Percentiles rank a stretch among this genome's conserved stretches.
Conservation (phyloP, 192 early-diverging fungal species). For the Ambispora gerdemannii region DNA sequence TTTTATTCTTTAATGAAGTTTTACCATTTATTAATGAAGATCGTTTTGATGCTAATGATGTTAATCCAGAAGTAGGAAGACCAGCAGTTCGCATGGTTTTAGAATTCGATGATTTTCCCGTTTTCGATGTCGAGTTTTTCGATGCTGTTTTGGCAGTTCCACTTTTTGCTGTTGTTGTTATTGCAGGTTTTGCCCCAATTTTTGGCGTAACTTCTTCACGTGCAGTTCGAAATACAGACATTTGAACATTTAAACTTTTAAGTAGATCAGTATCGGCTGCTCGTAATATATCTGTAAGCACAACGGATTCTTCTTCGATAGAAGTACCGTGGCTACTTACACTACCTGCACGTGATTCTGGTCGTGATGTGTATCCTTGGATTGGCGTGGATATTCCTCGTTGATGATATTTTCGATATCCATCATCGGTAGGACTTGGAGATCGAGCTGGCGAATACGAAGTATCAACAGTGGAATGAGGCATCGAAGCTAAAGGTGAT, state of each 20-base stretch:
- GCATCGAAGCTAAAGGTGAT: not conserved
- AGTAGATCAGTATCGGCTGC: not conserved
- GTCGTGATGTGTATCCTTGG: conserved; percentile 16
- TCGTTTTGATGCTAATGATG: not conserved
- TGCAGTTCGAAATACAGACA: conserved; percentile 10
- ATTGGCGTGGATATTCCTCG: not conserved
- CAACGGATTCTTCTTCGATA: conserved; percentile 29
- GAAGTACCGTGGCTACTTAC: conserved; percentile 29
- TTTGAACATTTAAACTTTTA: conserved; percentile 20
- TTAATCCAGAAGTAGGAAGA: not conserved
- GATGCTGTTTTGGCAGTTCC: not conserved
- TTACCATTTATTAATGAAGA: not conserved
- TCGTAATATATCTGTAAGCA: conserved; percentile 17
- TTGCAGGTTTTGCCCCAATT: not conserved
- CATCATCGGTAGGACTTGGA: conserved; percentile 1
- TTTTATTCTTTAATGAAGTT: not conserved
- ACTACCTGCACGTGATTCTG: conserved; percentile 21
- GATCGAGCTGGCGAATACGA: conserved; percentile 3
- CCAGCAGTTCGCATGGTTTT: not conserved
- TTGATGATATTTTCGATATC: conserved; percentile 16
- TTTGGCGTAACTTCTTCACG: not conserved
- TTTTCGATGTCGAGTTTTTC: not conserved
- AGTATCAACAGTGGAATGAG: not conserved
- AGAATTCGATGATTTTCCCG: not conserved
- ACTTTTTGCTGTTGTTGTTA: not conserved